Conservation (phyloP, 331 rosid species). For the Malus hybrid region DNA sequence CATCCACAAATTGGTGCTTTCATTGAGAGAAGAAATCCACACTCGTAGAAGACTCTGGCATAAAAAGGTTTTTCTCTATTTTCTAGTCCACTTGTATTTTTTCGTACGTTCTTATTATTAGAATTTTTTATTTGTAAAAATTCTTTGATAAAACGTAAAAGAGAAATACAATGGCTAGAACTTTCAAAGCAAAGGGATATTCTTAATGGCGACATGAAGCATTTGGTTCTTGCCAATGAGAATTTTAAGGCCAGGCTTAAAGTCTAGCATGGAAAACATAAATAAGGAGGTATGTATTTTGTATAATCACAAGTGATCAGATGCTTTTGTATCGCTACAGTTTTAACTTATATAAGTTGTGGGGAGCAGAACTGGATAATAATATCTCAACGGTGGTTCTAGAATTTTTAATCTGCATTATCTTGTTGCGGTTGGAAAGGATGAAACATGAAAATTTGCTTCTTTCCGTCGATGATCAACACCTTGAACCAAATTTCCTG, state of each 20-base stretch:
- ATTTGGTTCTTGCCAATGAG: constrained; percentile 37
- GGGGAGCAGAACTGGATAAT: neutral
- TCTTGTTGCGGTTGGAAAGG: constrained; percentile 73
- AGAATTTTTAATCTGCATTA: constrained; percentile 8
- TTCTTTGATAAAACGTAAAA: too few relatives aligned
- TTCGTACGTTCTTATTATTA: too few relatives aligned
- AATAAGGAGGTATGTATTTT: constrained; percentile 55
- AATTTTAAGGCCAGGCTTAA: constrained; percentile 40
- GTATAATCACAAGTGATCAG: neutral
- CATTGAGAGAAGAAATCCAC: too few relatives aligned
- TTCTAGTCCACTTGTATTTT: too few relatives aligned
- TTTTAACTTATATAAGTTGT: neutral
- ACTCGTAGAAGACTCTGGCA: too few relatives aligned
- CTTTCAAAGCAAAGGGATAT: constrained; percentile 29
- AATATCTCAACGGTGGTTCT: too few relatives aligned
- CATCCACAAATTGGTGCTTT: too few relatives aligned
- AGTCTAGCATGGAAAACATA: constrained; percentile 71
- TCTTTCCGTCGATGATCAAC: constrained; percentile 36
- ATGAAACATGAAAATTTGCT: constrained; percentile 70
- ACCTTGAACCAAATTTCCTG: constrained; percentile 45
- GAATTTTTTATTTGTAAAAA: too few relatives aligned
- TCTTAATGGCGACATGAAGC: constrained; percentile 39
- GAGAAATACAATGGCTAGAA: neutral
- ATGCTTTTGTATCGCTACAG: neutral
- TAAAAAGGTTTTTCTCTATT: too few relatives aligned